phyloP scores from a whole-genome alignment of 371 early-diverging fungal genomes.

The Haplosporangium sp. region DNA sequence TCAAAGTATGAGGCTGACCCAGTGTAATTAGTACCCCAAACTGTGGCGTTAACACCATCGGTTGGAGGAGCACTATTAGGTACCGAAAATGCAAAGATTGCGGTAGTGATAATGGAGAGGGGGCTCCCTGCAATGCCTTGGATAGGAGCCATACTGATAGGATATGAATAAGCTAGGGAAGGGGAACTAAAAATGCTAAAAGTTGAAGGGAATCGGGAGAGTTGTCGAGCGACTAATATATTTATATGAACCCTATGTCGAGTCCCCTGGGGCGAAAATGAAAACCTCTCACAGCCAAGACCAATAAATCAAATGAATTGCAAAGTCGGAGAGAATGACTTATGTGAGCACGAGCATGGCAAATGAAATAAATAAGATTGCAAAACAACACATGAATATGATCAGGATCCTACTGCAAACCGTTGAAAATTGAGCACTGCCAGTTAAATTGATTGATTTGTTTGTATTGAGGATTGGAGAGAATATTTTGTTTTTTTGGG shows the following conservation, averaged over 20 bases:
- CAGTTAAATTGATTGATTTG: too few relatives aligned
- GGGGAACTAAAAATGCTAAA: background rate
- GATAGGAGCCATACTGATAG: constrained; percentile 46
- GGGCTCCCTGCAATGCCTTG: constrained; percentile 40
- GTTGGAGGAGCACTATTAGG: constrained; percentile 44
- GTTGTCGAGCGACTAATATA: background rate
- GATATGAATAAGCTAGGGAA: background rate
- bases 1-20: constrained; percentile 46
- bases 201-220: background rate
- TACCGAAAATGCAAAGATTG: constrained; percentile 46
- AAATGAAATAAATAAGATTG: too few relatives aligned
- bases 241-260: background rate
- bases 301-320: background rate
- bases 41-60: constrained; percentile 41
- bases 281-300: background rate
- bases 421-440: background rate
- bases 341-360: too few relatives aligned
- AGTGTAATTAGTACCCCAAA: constrained; percentile 37
- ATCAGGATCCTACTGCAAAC: background rate
- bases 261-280: background rate
- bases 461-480: too few relatives aligned
- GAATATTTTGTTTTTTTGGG: too few relatives aligned
- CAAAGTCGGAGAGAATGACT: background rate
- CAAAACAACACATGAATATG: too few relatives aligned
- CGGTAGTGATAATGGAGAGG: constrained; percentile 53